Conservation (phyloP, 2,329 filamentous ascomycete genomes). For the Esteya vermicola region DNA sequence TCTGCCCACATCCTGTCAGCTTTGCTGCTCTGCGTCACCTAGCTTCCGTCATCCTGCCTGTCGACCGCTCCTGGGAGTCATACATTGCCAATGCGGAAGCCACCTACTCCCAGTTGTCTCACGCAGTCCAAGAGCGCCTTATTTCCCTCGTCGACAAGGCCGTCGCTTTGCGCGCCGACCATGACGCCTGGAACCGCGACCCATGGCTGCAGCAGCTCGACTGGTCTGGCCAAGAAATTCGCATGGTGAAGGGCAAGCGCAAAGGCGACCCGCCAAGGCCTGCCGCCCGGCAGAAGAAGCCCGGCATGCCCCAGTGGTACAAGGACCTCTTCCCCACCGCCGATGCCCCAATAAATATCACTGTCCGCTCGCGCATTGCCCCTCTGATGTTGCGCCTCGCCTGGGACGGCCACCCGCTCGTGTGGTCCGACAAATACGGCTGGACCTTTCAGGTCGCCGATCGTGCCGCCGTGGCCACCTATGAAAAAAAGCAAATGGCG, state of each 20-base stretch:
- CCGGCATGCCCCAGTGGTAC: conserved; percentile 93
- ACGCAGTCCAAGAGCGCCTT: conserved; percentile 65
- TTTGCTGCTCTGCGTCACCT: conserved; percentile 88
- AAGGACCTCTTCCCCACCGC: conserved; percentile 70
- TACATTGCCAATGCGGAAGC: conserved; percentile 76
- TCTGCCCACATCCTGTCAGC: conserved; percentile 92
- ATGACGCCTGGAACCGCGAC: conserved; percentile 59
- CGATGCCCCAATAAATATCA: conserved; percentile 56
- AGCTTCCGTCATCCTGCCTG: conserved; percentile 83
- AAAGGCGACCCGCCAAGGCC: conserved; percentile 68
- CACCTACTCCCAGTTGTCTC: conserved; percentile 64
- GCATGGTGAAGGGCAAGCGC: conserved; percentile 82
- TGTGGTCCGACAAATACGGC: conserved; percentile 87
- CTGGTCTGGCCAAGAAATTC: conserved; percentile 87
- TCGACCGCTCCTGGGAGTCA: conserved; percentile 73
- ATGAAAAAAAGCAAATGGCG: conserved; percentile 56
- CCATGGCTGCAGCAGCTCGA: conserved; percentile 90
- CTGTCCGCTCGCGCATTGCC: conserved; percentile 76
- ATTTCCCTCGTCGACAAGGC: conserved; percentile 63
- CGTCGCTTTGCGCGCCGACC: conserved; percentile 54
- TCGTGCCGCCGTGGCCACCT: conserved; percentile 46
- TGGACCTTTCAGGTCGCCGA: conserved; percentile 78
- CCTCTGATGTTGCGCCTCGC: conserved; percentile 69
- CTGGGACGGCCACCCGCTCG: conserved; percentile 79
- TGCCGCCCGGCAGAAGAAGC: conserved; percentile 75